A percentile compares a stretch with the other conserved stretches of the same genome.
These are phyloP conservation scores for Eucalyptus curtisii DNA, from an alignment of 345 rosid species.

Conservation along the genomic window DNA sequence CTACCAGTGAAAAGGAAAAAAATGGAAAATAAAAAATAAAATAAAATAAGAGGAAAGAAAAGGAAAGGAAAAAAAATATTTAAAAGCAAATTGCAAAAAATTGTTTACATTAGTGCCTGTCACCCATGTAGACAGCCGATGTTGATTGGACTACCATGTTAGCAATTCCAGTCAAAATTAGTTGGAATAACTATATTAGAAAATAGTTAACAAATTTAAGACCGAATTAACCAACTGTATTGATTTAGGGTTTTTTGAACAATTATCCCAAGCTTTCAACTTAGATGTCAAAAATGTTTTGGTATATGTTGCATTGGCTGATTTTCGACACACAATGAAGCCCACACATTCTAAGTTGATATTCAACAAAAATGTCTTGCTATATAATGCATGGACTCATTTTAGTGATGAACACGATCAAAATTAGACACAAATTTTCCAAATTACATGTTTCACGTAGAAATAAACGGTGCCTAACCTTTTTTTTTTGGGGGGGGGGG, in stretches of 20 bases:
- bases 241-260: fast-evolving
- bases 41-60: neutral
- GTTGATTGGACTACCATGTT: neutral
- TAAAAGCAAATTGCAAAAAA: neutral
- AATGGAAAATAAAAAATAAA: neutral
- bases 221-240: fast-evolving
- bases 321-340: neutral
- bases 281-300: neutral
- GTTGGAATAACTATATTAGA: fast-evolving
- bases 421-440: neutral
- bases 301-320: neutral
- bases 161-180: neutral
- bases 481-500: no score
- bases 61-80: neutral
- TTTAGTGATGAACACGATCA: neutral
- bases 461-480: neutral
- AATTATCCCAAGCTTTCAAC: neutral
- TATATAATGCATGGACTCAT: neutral
- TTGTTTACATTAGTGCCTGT: fast-evolving
- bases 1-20: neutral
- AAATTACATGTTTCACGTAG: neutral
- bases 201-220: neutral
- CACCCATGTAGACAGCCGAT: fast-evolving
- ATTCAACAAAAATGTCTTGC: neutral
- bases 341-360: neutral